Evolutionary conservation across 805 yeast genomes (phyloP), one percentile per base, ranked within the genome.

Genomic region (Wickerhamiella sergipiensis): DNA sequence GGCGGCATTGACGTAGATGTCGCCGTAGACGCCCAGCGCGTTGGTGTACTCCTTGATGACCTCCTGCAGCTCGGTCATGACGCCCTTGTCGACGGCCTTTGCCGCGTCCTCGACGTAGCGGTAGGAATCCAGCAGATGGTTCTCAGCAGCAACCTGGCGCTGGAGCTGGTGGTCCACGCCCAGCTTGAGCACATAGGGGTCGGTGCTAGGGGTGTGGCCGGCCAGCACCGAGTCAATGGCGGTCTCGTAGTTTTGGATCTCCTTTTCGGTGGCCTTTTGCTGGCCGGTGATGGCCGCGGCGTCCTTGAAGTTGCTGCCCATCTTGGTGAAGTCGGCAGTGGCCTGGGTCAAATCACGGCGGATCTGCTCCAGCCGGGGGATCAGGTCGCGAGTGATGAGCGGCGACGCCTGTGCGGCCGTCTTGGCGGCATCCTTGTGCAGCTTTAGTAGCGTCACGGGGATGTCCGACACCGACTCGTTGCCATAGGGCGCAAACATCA

Each of bases 41-140:
- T 78, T 78, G 23, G 90, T 83, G 66, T 81, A 86, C 48, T 75
- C 76, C 5, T 83, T 77, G 56, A 89, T 67, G 18, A 92, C 86
- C 58, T 79, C 81, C 70, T 92, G 97, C 51, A 92, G 72, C 64
- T 89, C 96, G 64, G 79, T 73, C 36, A 83, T 86, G 21, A 92
- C 92, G 54, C 87, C 90, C 59, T 84, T 80, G 64, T 84, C 98
- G 55, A 92, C 74, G 63, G 88, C 92, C 52, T 81, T 80, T 47
- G 95, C 96, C 1, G 95, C 83, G 38, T 79, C 78, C 69, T 90
- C 95, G 57, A 89, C 74, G 66, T 90, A 89, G 57, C 80, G 73
- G 64, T 77, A 90, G 0, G 97, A 95, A 64, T 89, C 95, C 62
- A 87, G 86, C 46, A 90, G 71, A 61, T 81, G 83, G 66, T 83